A percentile compares a stretch with the other conserved stretches of the same genome.
Evolutionary conservation across 2,329 filamentous ascomycete species (phyloP).

Genomic region (Fusarium verticillioides): DNA sequence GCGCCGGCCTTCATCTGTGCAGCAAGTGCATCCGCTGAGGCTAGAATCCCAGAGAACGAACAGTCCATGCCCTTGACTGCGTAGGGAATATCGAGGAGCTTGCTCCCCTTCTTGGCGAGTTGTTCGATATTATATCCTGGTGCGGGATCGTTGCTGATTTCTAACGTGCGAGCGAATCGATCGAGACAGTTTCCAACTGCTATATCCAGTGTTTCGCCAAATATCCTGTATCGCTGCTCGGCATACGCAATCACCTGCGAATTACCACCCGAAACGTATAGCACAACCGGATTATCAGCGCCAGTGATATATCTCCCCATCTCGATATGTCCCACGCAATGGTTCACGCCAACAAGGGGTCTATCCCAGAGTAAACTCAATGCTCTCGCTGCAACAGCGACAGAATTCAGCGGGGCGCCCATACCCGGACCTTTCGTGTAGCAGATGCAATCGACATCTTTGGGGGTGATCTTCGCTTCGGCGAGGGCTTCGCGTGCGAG

Average conservation of each 20-base stretch:
- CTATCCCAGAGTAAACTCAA: conserved; percentile 86
- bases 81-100: conserved; percentile 89
- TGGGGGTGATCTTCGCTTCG: conserved; percentile 69
- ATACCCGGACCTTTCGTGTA: conserved; percentile 97
- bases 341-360: conserved; percentile 94
- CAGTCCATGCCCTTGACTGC: conserved; percentile 99
- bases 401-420: conserved; percentile 90
- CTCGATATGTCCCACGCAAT: conserved; percentile 98
- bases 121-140: conserved; percentile 99
- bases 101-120: conserved; percentile 78
- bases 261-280: conserved; percentile 96
- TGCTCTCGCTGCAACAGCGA: conserved; percentile 86
- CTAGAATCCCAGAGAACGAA: conserved; percentile 92
- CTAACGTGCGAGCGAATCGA: conserved; percentile 89
- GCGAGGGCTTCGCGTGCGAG: conserved; percentile 83
- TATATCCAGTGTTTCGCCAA: conserved; percentile 96
- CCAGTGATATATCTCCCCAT: conserved; percentile 96
- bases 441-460: conserved; percentile 89
- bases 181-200: conserved; percentile 98
- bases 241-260: conserved; percentile 98
- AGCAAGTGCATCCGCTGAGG: conserved; percentile 82
- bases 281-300: conserved; percentile 88
- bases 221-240: conserved; percentile 94
- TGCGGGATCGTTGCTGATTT: conserved; percentile 94
- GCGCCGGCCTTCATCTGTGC: conserved; percentile 66